phyloP scores from a whole-genome alignment of 306 rosid species.

The Quercus agrifolia region DNA sequence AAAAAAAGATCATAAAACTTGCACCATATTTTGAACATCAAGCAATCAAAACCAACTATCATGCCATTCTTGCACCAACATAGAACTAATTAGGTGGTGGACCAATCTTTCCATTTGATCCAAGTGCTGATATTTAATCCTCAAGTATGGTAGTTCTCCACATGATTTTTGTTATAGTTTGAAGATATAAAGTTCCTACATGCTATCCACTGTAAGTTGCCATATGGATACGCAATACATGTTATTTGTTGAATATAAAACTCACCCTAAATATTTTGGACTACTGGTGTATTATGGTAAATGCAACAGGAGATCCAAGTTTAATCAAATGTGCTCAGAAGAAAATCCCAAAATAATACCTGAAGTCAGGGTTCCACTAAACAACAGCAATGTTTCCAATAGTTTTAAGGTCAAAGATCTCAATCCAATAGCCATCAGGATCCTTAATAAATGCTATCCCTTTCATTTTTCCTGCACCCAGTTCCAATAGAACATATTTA shows the following conservation, averaged over 20 bases:
- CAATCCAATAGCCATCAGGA: conserved; percentile 98
- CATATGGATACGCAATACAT: background rate
- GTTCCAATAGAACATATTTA: background rate
- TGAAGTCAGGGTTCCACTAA: conserved; percentile 11
- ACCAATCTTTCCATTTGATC: background rate
- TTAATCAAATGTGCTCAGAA: background rate
- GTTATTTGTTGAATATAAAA: background rate
- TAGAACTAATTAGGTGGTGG: background rate
- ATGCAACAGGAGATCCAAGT: background rate
- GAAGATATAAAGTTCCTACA: too few relatives aligned
- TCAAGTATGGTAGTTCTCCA: background rate
- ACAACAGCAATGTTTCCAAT: conserved; percentile 42
- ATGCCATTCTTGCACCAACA: background rate
- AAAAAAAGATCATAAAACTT: background rate
- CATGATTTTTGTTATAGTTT: too few relatives aligned
- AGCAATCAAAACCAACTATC: background rate
- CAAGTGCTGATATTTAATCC: background rate
- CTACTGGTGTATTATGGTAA: background rate
- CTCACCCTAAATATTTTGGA: background rate
- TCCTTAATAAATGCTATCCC: conserved; percentile 92
- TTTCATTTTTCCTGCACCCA: conserved; percentile 80
- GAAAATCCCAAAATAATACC: conserved; percentile 22
- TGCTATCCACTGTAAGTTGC: too few relatives aligned
- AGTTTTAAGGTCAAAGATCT: conserved; percentile 72
- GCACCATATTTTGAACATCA: background rate